These are phyloP conservation scores for Pisolithus thermaeus DNA, from an alignment of 1,284 basidiomycete genomes.

Conservation along the genomic window DNA sequence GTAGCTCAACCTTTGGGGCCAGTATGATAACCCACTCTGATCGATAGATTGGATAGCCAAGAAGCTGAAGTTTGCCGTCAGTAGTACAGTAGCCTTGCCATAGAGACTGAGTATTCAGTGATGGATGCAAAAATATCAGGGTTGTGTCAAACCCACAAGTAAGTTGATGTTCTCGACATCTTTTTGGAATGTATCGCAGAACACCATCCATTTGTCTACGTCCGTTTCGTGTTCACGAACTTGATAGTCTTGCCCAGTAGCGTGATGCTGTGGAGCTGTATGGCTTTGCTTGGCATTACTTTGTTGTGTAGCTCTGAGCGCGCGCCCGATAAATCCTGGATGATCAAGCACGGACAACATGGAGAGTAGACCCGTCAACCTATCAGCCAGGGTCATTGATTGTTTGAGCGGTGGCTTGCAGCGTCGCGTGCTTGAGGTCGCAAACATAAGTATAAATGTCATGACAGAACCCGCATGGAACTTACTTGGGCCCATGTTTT, in stretches of 20 bases:
- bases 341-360: neutral
- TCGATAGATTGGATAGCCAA: no score
- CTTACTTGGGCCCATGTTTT: no score
- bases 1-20: no score
- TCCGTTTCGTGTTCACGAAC: neutral
- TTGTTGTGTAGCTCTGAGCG: neutral
- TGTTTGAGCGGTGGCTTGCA: neutral
- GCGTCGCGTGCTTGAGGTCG: no score
- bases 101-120: neutral
- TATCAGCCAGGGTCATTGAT: neutral
- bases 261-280: no score
- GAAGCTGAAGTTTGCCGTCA: no score
- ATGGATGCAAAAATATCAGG: neutral
- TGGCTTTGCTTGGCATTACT: no score
- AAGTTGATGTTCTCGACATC: neutral
- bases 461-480: no score
- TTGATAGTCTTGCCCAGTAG: no score
- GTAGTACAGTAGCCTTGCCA: slow-evolving; percentile 19
- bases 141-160: neutral
- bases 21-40: no score
- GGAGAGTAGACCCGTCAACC: neutral
- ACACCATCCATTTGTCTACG: neutral
- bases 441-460: no score
- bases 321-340: neutral
- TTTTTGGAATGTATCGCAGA: neutral